Percentiles rank a stretch among this genome's conserved stretches.
These are phyloP conservation scores for Rhizopus sp. DNA, from an alignment of 371 early-diverging fungal species.

Conservation along the genomic window DNA sequence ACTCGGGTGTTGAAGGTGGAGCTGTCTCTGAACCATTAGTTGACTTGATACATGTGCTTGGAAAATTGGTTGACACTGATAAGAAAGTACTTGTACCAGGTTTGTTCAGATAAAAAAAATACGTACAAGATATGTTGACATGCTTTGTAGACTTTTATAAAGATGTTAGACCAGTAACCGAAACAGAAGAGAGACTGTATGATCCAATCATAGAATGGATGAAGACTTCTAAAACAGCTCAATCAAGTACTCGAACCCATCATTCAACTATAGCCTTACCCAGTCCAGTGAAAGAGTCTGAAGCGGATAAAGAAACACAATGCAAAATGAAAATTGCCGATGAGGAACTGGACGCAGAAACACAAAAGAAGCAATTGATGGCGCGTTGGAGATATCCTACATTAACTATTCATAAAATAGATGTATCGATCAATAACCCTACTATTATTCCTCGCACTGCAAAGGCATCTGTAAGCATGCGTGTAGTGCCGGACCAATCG, in stretches of 20 bases:
- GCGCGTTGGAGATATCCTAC: conserved; percentile 82
- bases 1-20: conserved; percentile 89
- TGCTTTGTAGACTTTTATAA: conserved; percentile 57
- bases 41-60: conserved; percentile 70
- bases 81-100: conserved; percentile 74
- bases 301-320: conserved; percentile 20
- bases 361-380: conserved; percentile 62
- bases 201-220: conserved; percentile 56
- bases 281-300: conserved; percentile 12
- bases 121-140: neutral
- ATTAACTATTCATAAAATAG: conserved; percentile 78
- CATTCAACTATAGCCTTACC: conserved; percentile 41
- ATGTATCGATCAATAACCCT: conserved; percentile 70
- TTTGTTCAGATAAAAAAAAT: conserved; percentile 15
- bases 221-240: conserved; percentile 30
- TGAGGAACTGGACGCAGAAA: conserved; percentile 30
- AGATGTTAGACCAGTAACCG: conserved; percentile 53
- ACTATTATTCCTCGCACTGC: conserved; percentile 78
- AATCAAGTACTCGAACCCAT: conserved; percentile 29
- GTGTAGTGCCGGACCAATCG: conserved; percentile 82
- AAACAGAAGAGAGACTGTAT: conserved; percentile 56
- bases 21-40: conserved; percentile 78
- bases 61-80: conserved; percentile 59
- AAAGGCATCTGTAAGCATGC: conserved; percentile 75
- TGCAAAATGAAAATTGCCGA: conserved; percentile 28